Evolutionary conservation across 1,139 yeast species (phyloP), one percentile per base, ranked within the genome.

Genomic region (Geotrichum phurueaensis): DNA sequence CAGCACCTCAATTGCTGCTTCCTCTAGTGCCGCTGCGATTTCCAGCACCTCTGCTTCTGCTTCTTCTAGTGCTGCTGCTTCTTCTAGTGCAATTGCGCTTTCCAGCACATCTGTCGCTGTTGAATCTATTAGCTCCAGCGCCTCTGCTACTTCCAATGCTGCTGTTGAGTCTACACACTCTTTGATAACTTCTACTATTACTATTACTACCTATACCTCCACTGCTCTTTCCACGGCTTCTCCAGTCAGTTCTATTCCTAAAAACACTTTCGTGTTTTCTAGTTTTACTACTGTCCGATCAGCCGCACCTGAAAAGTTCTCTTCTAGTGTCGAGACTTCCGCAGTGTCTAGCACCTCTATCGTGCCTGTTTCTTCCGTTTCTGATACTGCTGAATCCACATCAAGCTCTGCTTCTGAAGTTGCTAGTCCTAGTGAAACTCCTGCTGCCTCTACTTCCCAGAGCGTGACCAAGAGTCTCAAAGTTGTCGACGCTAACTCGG

Each of bases 171-270:
- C 57, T 5, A 29, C 56, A 5, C 3, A 12, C 9, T 33, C 39
- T 33, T 10, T 10, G 39, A 13, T 33, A 12, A 12, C 39, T 20
- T 48, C 61, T 27, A 47, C 64, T 12, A 29, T 64, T 39, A 18
- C 62, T 23, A 23, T 66, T 3, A 57, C 65, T 57, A 22, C 65
- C 43, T 23, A 66, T 51, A 49, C 68, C 39, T 13, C 45, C 20
- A 51, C 49, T 53, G 47, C 64, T 25, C 3, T 25, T 25, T 6
- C 29, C 29, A 4, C 29, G 3, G 29, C 29, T 25, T 25, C 29
- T 25, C n/a, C n/a, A n/a, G 6, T 25, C 25, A 18, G 67, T 39
- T 27, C 71, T 59, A 60, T 67, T 45, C 54, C 67, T 18, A 59
- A 65, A 20, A 60, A 63, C 23, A 49, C 68, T 27, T 60, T 68